Conservation (phyloP, 768 basidiomycete species). For the Sarcodon aspratus region DNA sequence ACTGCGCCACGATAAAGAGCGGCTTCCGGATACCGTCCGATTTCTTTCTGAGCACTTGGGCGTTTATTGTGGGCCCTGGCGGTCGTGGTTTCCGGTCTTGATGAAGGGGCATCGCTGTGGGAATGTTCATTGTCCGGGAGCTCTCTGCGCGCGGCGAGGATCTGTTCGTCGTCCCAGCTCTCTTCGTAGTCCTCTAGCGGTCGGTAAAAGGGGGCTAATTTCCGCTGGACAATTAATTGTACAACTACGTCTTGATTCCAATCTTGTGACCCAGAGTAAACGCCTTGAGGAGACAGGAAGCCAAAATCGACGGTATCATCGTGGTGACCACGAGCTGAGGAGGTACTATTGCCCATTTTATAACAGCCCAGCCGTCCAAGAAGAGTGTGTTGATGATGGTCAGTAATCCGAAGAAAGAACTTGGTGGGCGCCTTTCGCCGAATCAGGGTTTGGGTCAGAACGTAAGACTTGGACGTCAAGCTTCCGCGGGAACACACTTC, state of each 20-base stretch:
- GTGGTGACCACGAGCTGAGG: constrained; percentile 61
- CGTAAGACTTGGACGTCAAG: no score
- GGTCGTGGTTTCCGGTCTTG: constrained; percentile 32
- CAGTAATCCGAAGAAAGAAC: no score
- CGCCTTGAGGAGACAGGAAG: constrained; percentile 68
- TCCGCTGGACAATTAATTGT: constrained; percentile 79
- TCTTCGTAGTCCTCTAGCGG: constrained; percentile 91
- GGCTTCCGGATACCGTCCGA: constrained; percentile 56
- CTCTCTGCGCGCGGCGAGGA: constrained; percentile 72
- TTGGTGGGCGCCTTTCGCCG: no score
- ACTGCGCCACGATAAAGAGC: constrained; percentile 74
- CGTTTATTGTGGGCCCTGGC: constrained; percentile 41
- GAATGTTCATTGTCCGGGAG: constrained; percentile 38
- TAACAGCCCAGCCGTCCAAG: neutral
- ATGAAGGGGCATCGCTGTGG: constrained; percentile 25
- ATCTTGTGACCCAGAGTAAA: constrained; percentile 76
- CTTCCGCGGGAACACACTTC: no score
- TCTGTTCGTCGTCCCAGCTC: constrained; percentile 80
- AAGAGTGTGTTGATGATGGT: neutral
- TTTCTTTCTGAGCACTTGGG: constrained; percentile 49
- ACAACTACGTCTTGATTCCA: constrained; percentile 86
- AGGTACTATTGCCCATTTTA: constrained; percentile 74
- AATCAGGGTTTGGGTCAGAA: no score
- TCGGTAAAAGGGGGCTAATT: constrained; percentile 91
- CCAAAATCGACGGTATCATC: constrained; percentile 84